Evolutionary conservation across 441 rosid species (phyloP).

Genomic region (Theobroma grandiflorum): DNA sequence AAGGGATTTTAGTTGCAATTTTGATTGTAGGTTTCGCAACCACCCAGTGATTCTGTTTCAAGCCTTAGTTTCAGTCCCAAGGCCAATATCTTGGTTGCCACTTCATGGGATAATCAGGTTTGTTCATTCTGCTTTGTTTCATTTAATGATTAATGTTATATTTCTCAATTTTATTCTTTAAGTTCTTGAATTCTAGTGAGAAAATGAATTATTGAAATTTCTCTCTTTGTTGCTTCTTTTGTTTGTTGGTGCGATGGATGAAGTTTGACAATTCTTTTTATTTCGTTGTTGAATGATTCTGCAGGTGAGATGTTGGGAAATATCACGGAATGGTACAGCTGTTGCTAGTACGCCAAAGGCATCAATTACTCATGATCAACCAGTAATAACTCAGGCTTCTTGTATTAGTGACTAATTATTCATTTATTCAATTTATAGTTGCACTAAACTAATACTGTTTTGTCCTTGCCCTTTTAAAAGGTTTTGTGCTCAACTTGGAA

Average conservation of each 20-base stretch:
- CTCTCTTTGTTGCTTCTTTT: not conserved
- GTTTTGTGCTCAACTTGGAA: conserved; percentile 96
- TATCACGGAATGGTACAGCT: conserved; percentile 61
- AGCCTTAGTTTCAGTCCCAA: conserved; percentile 93
- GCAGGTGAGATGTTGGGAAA: conserved; percentile 97
- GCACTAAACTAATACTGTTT: not conserved
- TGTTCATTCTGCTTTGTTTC: conserved; percentile 20
- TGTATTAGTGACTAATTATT: conserved; percentile 16
- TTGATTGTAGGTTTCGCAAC: conserved; percentile 71
- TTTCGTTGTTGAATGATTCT: conserved; percentile 18
- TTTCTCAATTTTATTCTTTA: conserved; percentile 11
- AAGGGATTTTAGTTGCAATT: conserved; percentile 14
- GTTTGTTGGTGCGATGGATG: not conserved
- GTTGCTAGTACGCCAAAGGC: conserved; percentile 80
- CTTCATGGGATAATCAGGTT: conserved; percentile 99
- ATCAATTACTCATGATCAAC: conserved; percentile 89
- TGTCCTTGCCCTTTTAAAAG: conserved; percentile 42
- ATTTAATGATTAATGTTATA: not conserved
- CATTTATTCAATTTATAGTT: conserved; percentile 21
- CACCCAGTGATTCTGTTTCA: conserved; percentile 85
- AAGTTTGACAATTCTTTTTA: not conserved
- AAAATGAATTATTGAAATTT: not conserved
- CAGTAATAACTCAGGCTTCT: conserved; percentile 52
- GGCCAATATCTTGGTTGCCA: conserved; percentile 85
- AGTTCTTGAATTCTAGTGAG: not conserved